These are phyloP conservation scores for Saccharum spontaneum DNA, from an alignment of 176 grass and related monocot species.

Conservation along the genomic window DNA sequence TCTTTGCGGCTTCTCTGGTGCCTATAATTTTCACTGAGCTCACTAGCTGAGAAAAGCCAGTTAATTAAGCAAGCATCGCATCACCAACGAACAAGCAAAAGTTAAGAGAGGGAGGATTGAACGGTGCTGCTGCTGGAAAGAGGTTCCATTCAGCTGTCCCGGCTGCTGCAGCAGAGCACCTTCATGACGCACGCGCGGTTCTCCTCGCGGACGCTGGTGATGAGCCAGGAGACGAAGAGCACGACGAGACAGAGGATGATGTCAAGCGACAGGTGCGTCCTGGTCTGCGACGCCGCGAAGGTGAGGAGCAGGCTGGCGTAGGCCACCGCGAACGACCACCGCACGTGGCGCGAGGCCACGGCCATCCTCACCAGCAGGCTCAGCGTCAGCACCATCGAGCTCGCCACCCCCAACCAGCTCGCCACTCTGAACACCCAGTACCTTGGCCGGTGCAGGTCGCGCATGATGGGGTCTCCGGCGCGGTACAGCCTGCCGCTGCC, in stretches of 20 bases:
- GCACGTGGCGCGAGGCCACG: conserved; percentile 17
- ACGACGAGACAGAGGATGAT: conserved; percentile 8
- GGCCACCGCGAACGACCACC: conserved; percentile 39
- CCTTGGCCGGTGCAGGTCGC: conserved; percentile 38
- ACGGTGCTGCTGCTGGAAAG: not conserved
- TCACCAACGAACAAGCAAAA: not conserved
- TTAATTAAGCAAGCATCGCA: not conserved
- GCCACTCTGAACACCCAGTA: conserved; percentile 24
- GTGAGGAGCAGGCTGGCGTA: conserved; percentile 51
- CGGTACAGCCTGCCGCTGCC: not conserved
- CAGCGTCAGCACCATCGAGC: conserved; percentile 48
- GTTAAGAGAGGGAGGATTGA: not conserved
- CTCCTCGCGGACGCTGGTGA: not conserved
- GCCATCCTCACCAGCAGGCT: conserved; percentile 37
- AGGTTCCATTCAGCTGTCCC: not conserved
- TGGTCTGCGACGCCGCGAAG: conserved; percentile 38
- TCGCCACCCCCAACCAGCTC: conserved; percentile 43
- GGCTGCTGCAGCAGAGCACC: not conserved
- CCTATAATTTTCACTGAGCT: not conserved
- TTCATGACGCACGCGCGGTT: not conserved
- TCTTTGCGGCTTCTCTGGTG: not conserved
- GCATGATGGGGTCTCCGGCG: conserved; percentile 54
- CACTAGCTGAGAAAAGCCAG: not conserved
- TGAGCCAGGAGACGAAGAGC: conserved; percentile 25
- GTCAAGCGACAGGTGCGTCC: conserved; percentile 30